Evolutionary conservation across 2,329 filamentous ascomycete species (phyloP), one percentile per base, ranked within the genome.

Genomic region (Fusarium sarcochroum): DNA sequence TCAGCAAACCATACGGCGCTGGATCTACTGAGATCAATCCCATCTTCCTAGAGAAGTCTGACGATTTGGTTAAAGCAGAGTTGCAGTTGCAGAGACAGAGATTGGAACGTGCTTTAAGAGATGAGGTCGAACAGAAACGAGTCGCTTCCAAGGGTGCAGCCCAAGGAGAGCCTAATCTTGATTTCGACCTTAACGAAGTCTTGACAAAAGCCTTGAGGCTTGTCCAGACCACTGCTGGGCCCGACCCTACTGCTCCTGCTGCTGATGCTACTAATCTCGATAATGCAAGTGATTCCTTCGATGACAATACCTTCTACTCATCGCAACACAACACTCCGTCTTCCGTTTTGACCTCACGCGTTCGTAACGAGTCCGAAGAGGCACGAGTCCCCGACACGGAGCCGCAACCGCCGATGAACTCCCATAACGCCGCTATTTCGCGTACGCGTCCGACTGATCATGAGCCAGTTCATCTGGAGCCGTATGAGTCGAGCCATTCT

Each of bases 241-340:
- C 85, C 68, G 80, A 87, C 73, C 80, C 85, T 77, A 83, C 84
- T 84, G 87, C 87, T 82, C 83, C 85, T 77, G 83, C 84, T 84
- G 87, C 88, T 82, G 84, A 84, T 79, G 80, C 72, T 79, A 81
- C 83, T 84, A 86, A 90, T 79, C 84, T 84, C 75, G 89, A 89
- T 78, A 86, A 81, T 70, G 81, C 87, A 76, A 92, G 86, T 86
- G 93, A 95, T 79, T 96, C 93, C 35, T 93, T 94, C 82, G 94
- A 98, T 81, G 91, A 97, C 78, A 94, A 97, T 76, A 96, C 94
- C 40, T 97, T 97, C 80, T 98, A 98, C 84, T 98, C 95, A 71
- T 98, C 94, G 81, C 93, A 91, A 82, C 91, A 94, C 83, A 92
- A 94, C 78, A 97, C 94, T 68, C 87, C 88, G 63, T 84, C 88